These are phyloP conservation scores for Amphicarpaea edgeworthii DNA, from an alignment of 306 rosid genomes.

Conservation along the genomic window DNA sequence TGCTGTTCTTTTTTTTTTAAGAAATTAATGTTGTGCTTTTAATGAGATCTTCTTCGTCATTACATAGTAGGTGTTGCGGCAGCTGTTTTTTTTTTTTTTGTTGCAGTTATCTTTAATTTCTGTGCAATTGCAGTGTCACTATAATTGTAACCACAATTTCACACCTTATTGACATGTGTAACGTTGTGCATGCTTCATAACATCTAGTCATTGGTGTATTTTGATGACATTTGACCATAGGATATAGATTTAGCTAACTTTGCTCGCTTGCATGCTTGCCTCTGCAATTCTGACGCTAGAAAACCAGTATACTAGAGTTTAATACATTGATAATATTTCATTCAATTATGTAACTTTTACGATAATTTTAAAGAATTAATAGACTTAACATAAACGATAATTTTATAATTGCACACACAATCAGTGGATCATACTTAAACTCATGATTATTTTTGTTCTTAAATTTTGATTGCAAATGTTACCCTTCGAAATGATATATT, in stretches of 20 bases:
- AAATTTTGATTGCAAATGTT: constrained; percentile 45
- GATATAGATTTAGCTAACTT: background rate
- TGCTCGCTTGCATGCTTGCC: constrained; percentile 23
- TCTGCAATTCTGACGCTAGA: background rate
- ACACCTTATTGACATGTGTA: constrained; percentile 4
- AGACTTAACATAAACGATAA: too few relatives aligned
- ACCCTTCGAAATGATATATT: constrained; percentile 27
- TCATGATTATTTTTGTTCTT: background rate
- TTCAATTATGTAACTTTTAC: too few relatives aligned
- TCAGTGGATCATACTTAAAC: too few relatives aligned
- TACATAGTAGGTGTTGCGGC: background rate
- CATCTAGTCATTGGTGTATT: background rate
- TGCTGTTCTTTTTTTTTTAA: too few relatives aligned
- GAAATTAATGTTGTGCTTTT: background rate
- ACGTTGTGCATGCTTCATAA: constrained; percentile 21
- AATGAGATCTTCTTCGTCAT: background rate
- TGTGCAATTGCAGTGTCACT: background rate
- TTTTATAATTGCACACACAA: too few relatives aligned
- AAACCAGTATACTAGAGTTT: too few relatives aligned
- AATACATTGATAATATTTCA: too few relatives aligned
- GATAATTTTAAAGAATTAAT: too few relatives aligned
- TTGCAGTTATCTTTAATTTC: too few relatives aligned
- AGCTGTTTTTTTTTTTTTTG: too few relatives aligned
- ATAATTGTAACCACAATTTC: background rate
- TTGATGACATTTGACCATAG: background rate